Percentiles rank a stretch among this genome's conserved stretches.
Evolutionary conservation across 2,329 filamentous ascomycete genomes (phyloP).

Genomic region (Penicillium sp.): DNA sequence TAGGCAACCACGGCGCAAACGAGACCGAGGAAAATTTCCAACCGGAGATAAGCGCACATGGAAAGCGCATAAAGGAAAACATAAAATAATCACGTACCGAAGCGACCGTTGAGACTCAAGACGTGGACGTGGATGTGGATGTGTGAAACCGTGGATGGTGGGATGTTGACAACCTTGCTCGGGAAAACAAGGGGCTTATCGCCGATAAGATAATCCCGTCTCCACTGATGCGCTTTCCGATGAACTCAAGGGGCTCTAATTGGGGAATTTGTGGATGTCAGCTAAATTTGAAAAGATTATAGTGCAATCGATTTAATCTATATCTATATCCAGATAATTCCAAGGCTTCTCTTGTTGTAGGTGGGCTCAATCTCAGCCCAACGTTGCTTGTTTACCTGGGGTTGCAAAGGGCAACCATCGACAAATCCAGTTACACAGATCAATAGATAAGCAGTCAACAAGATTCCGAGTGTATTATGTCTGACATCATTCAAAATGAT

Average conservation of each 20-base stretch:
- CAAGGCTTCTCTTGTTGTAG: not conserved
- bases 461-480: not conserved
- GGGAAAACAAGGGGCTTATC: constrained; percentile 23
- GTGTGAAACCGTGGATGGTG: constrained; percentile 19
- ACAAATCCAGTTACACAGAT: not conserved
- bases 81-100: constrained; percentile 6
- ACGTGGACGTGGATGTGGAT: constrained; percentile 1
- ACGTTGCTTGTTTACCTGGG: constrained; percentile 13
- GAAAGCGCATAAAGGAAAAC: not conserved
- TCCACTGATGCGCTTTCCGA: constrained; percentile 15
- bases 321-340: not conserved
- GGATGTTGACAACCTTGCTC: constrained; percentile 21
- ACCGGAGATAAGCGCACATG: not conserved
- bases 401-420: constrained; percentile 25
- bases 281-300: not conserved
- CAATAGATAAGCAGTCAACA: not conserved
- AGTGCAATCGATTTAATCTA: not conserved
- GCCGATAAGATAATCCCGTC: constrained; percentile 25
- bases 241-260: not conserved
- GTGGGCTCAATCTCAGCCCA: constrained; percentile 17
- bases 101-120: not conserved
- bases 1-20: not conserved
- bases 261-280: not conserved
- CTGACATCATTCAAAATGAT: too few relatives aligned
- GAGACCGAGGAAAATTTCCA: not conserved